Conservation (phyloP, 208 protist species). For the Acanthamoeba healyi region DNA sequence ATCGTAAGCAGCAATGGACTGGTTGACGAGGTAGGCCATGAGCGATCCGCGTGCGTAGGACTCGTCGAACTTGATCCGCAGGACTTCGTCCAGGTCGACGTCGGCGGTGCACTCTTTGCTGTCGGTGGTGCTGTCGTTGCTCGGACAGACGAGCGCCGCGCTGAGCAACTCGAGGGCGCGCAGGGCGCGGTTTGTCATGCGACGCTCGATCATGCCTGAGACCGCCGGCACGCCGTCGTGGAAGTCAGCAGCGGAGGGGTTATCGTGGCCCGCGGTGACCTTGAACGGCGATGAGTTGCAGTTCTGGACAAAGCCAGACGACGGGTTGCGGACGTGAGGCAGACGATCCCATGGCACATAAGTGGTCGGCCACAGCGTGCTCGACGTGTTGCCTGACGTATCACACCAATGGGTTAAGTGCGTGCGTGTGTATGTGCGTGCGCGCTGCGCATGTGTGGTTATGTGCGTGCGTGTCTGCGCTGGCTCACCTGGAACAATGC, state of each 20-base stretch:
- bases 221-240: neutral
- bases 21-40: slow-evolving; percentile 58
- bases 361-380: neutral
- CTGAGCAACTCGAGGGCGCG: slow-evolving; percentile 29
- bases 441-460: neutral
- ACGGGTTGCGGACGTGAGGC: slow-evolving; percentile 23
- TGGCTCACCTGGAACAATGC: neutral
- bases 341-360: neutral
- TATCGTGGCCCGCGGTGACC: neutral
- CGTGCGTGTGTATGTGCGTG: neutral
- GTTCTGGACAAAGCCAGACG: slow-evolving; percentile 18
- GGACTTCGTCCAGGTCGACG: neutral
- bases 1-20: neutral
- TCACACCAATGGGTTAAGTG: neutral
- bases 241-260: neutral
- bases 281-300: slow-evolving; percentile 67
- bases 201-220: neutral
- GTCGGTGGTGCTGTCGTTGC: neutral
- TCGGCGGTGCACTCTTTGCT: neutral
- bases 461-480: neutral
- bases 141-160: neutral
- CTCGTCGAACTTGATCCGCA: slow-evolving; percentile 60
- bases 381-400: slow-evolving; percentile 43
- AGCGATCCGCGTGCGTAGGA: neutral
- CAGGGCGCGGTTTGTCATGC: slow-evolving; percentile 31